Evolutionary conservation across 2,329 filamentous ascomycete genomes (phyloP), one percentile per base, ranked within the genome.

Genomic region (Aspergillus cejpii): DNA sequence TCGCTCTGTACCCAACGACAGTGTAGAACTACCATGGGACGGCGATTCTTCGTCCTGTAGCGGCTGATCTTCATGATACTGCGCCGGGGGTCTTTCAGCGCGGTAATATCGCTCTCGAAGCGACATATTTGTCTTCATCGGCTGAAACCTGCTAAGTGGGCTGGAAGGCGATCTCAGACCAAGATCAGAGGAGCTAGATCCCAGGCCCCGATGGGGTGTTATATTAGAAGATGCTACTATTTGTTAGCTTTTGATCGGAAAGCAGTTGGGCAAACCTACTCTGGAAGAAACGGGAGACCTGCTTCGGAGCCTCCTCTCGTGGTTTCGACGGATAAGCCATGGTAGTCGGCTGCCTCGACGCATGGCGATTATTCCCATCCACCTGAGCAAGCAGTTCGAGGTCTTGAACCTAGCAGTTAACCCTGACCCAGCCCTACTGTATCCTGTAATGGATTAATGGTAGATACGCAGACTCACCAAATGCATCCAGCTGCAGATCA

Each of bases 401-500:
- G 37, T 70, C 68, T 70, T 6, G 3, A 26, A 6, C 7, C 26
- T 6, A 2, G 40, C 52, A 27, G 46, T 45, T 14, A 28, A 12
- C 17, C 10, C 10, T 3, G 17, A 3, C 17, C 6, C 5, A 15
- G 11, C 17, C 10, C 31, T 20, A 17, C 6, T 19, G 31, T 34
- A 19, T 31, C 14, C n/a, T n/a, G n/a, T n/a, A n/a, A n/a, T n/a
- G n/a, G 3, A 31, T 15, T 31, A 6, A 12, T 31, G 10, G 15
- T 15, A 34, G 17, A 19, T 17, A 12, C 6, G 11, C 4, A 8
- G 2, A 50, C 64, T 53, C 53, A 78, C 75, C 74, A 52, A 77
- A 78, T 2, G 67, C 67, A 62, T 78, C 73, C 10, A 76, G 60
- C 6, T 61, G 53, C n/a, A 57, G 24, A 23, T 64, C 61, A 24